phyloP scores from a whole-genome alignment of 1,284 basidiomycete genomes.

The Ustilago shanxiensis region DNA sequence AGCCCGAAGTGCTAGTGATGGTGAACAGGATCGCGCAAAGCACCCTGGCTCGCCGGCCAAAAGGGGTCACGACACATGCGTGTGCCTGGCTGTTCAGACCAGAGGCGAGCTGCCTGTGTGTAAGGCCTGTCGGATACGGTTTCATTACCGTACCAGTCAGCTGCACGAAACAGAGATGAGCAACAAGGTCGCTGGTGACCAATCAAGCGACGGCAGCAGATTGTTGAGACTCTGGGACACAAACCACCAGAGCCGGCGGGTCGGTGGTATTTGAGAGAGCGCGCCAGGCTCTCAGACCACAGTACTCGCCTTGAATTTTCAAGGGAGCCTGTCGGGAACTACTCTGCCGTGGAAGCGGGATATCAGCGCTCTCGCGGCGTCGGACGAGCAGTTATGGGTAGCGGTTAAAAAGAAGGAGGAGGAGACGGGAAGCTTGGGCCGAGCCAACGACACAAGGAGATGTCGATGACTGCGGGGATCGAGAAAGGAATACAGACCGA shows the following conservation, averaged over 20 bases:
- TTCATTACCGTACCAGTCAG: slow-evolving; percentile 1
- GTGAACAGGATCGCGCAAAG: not conserved
- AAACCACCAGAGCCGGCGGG: not conserved
- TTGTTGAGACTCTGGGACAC: not conserved
- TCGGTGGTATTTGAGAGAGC: not conserved
- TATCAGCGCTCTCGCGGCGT: not conserved
- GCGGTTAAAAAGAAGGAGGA: not conserved
- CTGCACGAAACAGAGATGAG: not conserved
- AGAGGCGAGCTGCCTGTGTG: not conserved
- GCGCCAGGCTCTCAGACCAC: not conserved
- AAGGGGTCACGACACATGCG: not conserved
- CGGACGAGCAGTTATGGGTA: not conserved
- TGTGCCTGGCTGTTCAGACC: not conserved
- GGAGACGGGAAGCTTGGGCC: no score
- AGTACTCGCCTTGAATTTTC: not conserved
- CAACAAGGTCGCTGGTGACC: not conserved
- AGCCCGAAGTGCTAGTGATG: no score
- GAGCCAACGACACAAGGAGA: not conserved
- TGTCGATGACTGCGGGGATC: not conserved
- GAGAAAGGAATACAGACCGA: no score
- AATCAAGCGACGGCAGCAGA: not conserved
- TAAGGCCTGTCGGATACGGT: not conserved
- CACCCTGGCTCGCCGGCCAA: not conserved
- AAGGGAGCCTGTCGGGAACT: not conserved
- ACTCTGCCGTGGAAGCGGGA: not conserved